These are phyloP conservation scores for Moesziomyces sp. DNA, from an alignment of 1,284 basidiomycete genomes.

Conservation along the genomic window DNA sequence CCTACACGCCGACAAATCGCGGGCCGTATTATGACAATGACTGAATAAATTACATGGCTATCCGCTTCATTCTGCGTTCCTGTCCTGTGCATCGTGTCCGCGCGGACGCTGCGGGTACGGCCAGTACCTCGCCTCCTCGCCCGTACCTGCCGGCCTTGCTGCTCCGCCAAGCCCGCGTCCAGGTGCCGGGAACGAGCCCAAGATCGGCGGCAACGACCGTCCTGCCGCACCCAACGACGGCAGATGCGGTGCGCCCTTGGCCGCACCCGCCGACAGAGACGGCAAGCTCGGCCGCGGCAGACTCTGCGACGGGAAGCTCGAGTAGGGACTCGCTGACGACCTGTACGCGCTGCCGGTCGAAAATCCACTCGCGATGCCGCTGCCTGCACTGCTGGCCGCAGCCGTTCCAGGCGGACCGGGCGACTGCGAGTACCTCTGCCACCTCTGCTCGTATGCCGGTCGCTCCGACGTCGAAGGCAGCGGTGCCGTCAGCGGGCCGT, in stretches of 20 bases:
- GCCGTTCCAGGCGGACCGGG: constrained; percentile 23
- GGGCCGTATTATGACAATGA: too few relatives aligned
- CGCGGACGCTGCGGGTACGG: constrained; percentile 37
- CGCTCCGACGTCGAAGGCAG: constrained; percentile 23
- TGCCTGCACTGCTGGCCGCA: constrained; percentile 4
- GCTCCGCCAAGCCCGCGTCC: constrained; percentile 13
- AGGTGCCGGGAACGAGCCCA: constrained; percentile 36
- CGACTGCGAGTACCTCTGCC: constrained; percentile 41
- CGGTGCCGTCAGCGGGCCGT: constrained; percentile 32
- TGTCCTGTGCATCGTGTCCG: constrained; percentile 11
- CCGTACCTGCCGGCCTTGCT: constrained; percentile 8
- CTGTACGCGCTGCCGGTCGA: constrained; percentile 39
- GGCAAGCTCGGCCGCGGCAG: constrained; percentile 41
- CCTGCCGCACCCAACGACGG: constrained; percentile 31
- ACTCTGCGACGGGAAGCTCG: constrained; percentile 45
- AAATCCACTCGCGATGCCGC: constrained; percentile 10
- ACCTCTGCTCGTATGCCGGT: constrained; percentile 33
- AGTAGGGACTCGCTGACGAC: constrained; percentile 37
- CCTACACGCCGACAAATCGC: too few relatives aligned
- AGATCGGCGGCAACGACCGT: constrained; percentile 43
- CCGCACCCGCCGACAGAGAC: constrained; percentile 23
- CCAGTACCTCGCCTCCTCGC: constrained; percentile 34
- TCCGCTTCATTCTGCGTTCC: constrained; percentile 13
- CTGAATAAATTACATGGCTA: background rate
- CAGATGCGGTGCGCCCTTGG: constrained; percentile 35